These are phyloP conservation scores for Furcasterigmium furcatum DNA, from an alignment of 2,329 filamentous ascomycete genomes.

Conservation along the genomic window DNA sequence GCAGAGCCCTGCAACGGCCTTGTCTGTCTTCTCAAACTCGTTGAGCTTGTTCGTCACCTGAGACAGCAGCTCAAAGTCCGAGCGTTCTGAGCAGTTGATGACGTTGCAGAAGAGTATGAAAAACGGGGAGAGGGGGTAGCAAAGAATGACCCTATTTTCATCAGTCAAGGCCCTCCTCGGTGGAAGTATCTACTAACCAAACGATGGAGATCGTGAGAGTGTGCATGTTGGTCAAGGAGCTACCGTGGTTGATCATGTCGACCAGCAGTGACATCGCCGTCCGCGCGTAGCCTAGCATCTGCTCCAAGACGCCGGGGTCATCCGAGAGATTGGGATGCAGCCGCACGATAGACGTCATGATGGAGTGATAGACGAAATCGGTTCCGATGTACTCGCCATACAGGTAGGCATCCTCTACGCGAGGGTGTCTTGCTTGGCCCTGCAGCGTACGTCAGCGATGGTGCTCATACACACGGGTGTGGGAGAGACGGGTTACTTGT, in stretches of 20 bases:
- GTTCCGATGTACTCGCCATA: conserved; percentile 1
- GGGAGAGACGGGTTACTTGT: not conserved
- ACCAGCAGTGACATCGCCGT: not conserved
- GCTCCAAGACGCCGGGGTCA: not conserved
- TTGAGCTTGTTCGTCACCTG: not conserved
- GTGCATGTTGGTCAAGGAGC: not conserved
- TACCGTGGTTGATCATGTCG: not conserved
- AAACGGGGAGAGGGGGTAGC: conserved; percentile 1
- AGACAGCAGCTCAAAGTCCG: not conserved
- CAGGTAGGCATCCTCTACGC: not conserved
- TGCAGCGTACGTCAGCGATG: not conserved
- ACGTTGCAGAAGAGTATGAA: conserved; percentile 3
- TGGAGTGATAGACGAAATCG: conserved; percentile 1
- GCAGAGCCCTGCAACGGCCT: not conserved
- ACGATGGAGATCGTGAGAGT: not conserved
- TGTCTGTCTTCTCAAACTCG: not conserved
- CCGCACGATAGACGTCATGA: conserved; percentile 2
- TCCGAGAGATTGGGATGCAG: not conserved
- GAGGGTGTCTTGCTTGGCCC: not conserved
- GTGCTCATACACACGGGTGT: not conserved
- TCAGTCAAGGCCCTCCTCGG: not conserved
- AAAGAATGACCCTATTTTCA: not conserved
- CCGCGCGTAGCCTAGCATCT: conserved; percentile 1
- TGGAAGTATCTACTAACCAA: not conserved
- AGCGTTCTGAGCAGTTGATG: not conserved